Conservation (phyloP, 169 alveolate species). For the Prorocentrum cordatum region DNA sequence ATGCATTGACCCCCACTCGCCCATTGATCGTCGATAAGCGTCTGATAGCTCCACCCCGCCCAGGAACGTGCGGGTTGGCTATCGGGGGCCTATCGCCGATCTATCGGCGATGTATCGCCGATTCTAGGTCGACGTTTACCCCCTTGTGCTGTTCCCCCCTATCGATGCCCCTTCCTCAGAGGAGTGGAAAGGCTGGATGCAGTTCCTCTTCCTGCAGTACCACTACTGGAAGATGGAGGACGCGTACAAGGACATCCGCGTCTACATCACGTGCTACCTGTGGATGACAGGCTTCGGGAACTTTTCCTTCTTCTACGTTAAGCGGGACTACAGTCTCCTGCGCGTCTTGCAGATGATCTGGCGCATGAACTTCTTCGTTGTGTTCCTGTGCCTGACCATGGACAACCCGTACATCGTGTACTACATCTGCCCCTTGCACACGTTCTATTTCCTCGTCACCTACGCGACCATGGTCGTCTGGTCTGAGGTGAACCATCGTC, state of each 20-base stretch:
- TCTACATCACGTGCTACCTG: constrained; percentile 18
- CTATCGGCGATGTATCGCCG: too few species aligned
- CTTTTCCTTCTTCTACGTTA: constrained; percentile 2
- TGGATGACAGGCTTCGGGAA: constrained; percentile 60
- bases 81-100: too few species aligned
- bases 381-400: constrained; percentile 1
- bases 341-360: constrained; percentile 24
- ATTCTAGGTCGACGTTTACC: too few species aligned
- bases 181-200: constrained; percentile 65
- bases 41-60: too few species aligned
- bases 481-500: too few species aligned
- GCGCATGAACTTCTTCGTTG: constrained; percentile 20
- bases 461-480: too few species aligned
- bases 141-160: too few species aligned
- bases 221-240: constrained; percentile 33
- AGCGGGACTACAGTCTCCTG: neutral
- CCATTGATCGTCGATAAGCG: too few species aligned
- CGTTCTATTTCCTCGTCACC: neutral
- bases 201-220: constrained; percentile 30
- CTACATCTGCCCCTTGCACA: constrained; percentile 45
- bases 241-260: constrained; percentile 35
- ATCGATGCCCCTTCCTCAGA: too few species aligned
- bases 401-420: constrained; percentile 23
- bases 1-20: too few species aligned
- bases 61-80: too few species aligned